Evolutionary conservation across 352 stramenopile genomes (phyloP), one percentile per base, ranked within the genome.

Genomic region (Phytophthora meadii): DNA sequence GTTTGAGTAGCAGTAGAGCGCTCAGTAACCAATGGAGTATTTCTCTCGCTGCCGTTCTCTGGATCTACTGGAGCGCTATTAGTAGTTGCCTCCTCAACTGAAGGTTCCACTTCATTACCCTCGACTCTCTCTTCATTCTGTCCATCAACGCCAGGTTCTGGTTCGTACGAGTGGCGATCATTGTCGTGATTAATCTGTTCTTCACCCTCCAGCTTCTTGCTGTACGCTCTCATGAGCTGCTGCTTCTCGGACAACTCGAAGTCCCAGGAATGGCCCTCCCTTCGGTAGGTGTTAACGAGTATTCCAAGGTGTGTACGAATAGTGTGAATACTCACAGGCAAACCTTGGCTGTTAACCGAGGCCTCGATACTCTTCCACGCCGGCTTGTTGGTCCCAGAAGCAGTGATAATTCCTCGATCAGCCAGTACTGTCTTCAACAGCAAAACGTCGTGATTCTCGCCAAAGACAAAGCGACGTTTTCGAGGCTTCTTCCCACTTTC

Each of bases 341-440:
- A 24, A 0, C 61, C 67, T 42, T 70, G 54, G n/a, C 54, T 51
- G 19, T 64, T 71, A 4, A 71, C 25, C 2, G 22, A 47, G 22
- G 39, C 50, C 11, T 61, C 50, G 11, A 74, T 74, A 12, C 37
- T 24, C 25, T 58, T 70, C 61, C 61, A 70, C 19, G 27, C 27
- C 0, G 49, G 60, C 22, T 53, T 61, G 15, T 32, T 61, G 5
- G 9, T 22, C 17, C 48, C 54, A 42, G 65, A 54, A 8, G 34
- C 11, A 15, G 24, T 25, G 1, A 36, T 22, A 19, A 41, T 12
- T 19, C 48, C 53, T 57, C 41, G 11, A 14, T 70, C 54, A 4
- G 46, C 50, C 15, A 74, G 50, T 37, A 71, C 15, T 12, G 24
- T 39, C 2, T 64, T 59, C n/a, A 74, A 39, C 2, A 74, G 45